A percentile compares a stretch with the other conserved stretches of the same genome.
Conservation (phyloP, 2,329 filamentous ascomycete species). For the Elsinoe australis region DNA sequence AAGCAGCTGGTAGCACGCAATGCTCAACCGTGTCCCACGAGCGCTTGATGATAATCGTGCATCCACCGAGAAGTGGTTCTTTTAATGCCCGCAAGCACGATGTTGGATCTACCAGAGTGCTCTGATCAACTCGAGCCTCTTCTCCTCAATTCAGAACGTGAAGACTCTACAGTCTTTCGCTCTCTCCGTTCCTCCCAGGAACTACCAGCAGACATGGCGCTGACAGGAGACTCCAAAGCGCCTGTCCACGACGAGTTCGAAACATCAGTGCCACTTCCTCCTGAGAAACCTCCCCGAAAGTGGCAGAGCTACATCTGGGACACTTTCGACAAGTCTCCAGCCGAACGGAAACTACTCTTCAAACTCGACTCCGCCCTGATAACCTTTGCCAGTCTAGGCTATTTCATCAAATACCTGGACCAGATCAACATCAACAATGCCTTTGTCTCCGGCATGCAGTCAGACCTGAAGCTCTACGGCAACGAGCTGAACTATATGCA, state of each 20-base stretch:
- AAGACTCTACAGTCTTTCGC: not conserved
- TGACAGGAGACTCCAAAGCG: not conserved
- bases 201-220: not conserved
- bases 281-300: constrained; percentile 26
- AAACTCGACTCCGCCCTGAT: constrained; percentile 45
- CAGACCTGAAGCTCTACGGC: constrained; percentile 45
- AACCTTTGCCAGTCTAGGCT: constrained; percentile 41
- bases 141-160: too few species aligned
- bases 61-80: too few species aligned
- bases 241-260: not conserved
- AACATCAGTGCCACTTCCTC: constrained; percentile 17
- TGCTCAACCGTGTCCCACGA: not conserved
- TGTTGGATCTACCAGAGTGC: too few species aligned
- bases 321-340: constrained; percentile 44
- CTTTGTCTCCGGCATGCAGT: constrained; percentile 45
- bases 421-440: constrained; percentile 35
- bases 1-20: constrained; percentile 11
- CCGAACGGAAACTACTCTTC: constrained; percentile 43
- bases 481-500: constrained; percentile 52
- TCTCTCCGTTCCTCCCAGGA: not conserved
- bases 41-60: not conserved
- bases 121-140: not conserved
- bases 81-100: too few species aligned
- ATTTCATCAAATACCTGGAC: constrained; percentile 43
- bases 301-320: constrained; percentile 49